Conservation (phyloP, 805 yeast species). For the Candida pseudofarinosa region DNA sequence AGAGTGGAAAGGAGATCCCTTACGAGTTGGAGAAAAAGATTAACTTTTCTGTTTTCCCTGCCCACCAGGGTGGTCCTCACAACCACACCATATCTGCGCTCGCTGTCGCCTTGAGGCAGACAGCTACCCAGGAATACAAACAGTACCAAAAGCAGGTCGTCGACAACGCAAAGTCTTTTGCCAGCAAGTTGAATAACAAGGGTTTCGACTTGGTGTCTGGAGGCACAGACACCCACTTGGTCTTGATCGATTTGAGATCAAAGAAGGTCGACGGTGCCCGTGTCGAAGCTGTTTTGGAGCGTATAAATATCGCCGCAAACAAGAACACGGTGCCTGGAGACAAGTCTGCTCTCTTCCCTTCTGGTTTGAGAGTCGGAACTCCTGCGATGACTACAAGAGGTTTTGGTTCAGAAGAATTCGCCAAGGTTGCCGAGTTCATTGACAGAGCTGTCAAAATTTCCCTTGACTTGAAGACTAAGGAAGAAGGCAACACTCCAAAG, state of each 20-base stretch:
- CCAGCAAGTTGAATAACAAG: conserved; percentile 60
- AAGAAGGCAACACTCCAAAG: conserved; percentile 55
- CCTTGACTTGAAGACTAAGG: conserved; percentile 53
- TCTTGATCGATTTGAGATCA: conserved; percentile 81
- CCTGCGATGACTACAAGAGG: conserved; percentile 99
- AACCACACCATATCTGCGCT: conserved; percentile 97
- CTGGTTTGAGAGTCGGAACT: conserved; percentile 96
- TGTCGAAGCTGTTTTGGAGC: conserved; percentile 91
- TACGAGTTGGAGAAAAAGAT: conserved; percentile 93
- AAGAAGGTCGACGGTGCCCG: conserved; percentile 96
- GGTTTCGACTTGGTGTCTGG: conserved; percentile 84
- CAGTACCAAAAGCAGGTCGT: conserved; percentile 86
- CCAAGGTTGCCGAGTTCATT: conserved; percentile 72
- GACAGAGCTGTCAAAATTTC: conserved; percentile 73
- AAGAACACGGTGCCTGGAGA: conserved; percentile 98
- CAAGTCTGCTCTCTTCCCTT: conserved; percentile 92
- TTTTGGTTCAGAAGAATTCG: conserved; percentile 81
- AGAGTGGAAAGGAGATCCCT: conserved; percentile 85
- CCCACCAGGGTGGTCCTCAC: conserved; percentile 99
- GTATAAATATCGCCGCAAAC: conserved; percentile 91
- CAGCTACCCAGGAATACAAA: conserved; percentile 83
- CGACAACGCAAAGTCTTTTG: conserved; percentile 83
- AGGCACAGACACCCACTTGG: conserved; percentile 98
- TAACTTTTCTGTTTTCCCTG: conserved; percentile 99
- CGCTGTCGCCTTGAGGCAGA: conserved; percentile 96